These are phyloP conservation scores for Boletales sp. DNA, from an alignment of 768 basidiomycete genomes.

Conservation along the genomic window DNA sequence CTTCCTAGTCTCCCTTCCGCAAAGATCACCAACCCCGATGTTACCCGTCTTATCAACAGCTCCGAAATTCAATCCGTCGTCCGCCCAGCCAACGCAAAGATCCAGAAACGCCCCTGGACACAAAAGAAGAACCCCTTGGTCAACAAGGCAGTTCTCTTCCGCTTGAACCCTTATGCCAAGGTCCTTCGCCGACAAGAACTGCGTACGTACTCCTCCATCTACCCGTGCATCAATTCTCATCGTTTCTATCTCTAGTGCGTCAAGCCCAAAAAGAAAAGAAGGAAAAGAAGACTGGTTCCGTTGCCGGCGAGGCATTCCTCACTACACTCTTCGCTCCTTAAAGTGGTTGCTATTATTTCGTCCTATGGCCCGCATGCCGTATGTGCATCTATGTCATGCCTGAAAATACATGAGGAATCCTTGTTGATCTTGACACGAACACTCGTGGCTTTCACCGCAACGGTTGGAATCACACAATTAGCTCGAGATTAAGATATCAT, in stretches of 20 bases:
- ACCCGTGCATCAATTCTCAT: neutral
- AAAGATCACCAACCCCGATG: slow-evolving; percentile 96
- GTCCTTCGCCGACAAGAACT: slow-evolving; percentile 86
- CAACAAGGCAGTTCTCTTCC: slow-evolving; percentile 94
- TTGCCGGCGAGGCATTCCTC: slow-evolving; percentile 83
- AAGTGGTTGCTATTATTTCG: slow-evolving; percentile 22
- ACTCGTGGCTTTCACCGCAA: neutral
- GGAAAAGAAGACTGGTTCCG: slow-evolving; percentile 58
- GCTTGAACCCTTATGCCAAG: slow-evolving; percentile 98
- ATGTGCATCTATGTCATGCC: slow-evolving; percentile 15
- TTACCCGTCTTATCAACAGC: slow-evolving; percentile 97
- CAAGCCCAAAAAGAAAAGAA: slow-evolving; percentile 59
- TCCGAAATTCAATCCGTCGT: slow-evolving; percentile 97
- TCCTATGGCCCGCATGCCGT: slow-evolving; percentile 10
- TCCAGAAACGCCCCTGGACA: slow-evolving; percentile 92
- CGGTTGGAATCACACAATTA: no score
- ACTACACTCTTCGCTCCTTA: slow-evolving; percentile 81
- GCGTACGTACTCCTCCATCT: slow-evolving; percentile 48
- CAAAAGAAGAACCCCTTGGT: slow-evolving; percentile 98
- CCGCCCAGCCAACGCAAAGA: slow-evolving; percentile 81
- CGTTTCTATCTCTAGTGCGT: slow-evolving; percentile 50
- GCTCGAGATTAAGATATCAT: no score
- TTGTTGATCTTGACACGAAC: no score
- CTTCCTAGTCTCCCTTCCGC: slow-evolving; percentile 76
- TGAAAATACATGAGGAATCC: slow-evolving; percentile 6